Base-by-base conservation (phyloP, 176 grass and related monocot species). In the Rhynchospora pubera region DNA sequence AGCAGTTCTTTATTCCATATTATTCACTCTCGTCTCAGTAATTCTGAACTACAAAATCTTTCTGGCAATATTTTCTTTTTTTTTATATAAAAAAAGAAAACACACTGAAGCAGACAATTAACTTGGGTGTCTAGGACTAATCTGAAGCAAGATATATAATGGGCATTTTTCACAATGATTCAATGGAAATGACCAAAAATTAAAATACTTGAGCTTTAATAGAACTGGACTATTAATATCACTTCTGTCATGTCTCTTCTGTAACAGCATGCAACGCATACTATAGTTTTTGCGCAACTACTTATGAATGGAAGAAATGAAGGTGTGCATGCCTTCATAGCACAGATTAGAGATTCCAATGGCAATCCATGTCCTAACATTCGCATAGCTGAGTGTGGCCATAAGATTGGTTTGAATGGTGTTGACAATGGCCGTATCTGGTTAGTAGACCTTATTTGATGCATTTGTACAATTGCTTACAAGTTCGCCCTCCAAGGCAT, bases 351-450 rank as follows among this genome's bases (percentile, higher is more conserved):
- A 82, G 95, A 98, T 89, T 76, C 85, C 80, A 61, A 93, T 84
- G 90, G 91, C 82, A 91, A 85, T 84, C 57, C 93, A 51, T 71
- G 89, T 65, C 87, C 92, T 81, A 90, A 94, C 85, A 81, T 98
- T 72, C 79, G 79, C 83, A 98, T 94, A 87, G 95, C 92, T 87
- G 95, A 94, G n/a, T 98, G 95, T 85, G 95, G 95, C 62, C 95
- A 98, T 85, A 98, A 98, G 51, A 94, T 94, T 87, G 95, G 95
- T 75, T 65, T 98, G 53, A 98, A 98, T 71, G 95, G 95, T 60
- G 95, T 98, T 87, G 95, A 98, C 83, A 98, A 98, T 91, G 95
- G 95, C 32, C 90, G 89, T 24, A 98, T 98, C 77, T 98, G 95
- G 95, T 98, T 80, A 92, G 88, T 78, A 57, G 23, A 32, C 50